These are phyloP conservation scores for Malus hybrid DNA, from an alignment of 331 rosid species.

Conservation along the genomic window DNA sequence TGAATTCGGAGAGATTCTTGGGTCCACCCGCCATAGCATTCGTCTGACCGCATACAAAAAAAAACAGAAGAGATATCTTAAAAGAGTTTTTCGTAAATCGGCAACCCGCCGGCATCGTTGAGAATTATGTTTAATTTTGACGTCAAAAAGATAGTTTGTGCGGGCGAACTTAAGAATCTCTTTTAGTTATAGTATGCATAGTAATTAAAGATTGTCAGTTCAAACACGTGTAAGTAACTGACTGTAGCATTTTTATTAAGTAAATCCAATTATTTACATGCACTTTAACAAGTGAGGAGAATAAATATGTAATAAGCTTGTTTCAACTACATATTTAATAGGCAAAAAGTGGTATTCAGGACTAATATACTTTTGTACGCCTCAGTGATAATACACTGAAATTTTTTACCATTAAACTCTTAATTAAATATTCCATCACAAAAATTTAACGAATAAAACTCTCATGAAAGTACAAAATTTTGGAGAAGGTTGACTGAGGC, in stretches of 20 bases:
- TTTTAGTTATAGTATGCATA: neutral
- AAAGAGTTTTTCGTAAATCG: accelerated
- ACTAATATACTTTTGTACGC: neutral
- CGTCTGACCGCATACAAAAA: neutral
- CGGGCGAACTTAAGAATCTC: accelerated
- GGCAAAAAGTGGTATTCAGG: neutral
- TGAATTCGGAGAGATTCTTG: no score
- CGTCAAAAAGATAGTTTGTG: neutral
- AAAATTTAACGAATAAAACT: no score
- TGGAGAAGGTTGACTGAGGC: neutral
- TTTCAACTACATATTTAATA: neutral
- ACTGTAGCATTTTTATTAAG: no score
- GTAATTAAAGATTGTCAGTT: no score
- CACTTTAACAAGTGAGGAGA: neutral
- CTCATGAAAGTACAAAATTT: neutral
- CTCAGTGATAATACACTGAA: accelerated
- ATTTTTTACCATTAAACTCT: no score
- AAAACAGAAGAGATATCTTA: no score
- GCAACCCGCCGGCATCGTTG: accelerated
- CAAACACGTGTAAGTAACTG: neutral
- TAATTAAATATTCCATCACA: no score
- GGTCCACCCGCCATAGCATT: no score
- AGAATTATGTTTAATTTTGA: no score
- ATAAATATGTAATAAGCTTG: neutral
- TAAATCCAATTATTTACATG: neutral